A percentile compares a stretch with the other conserved stretches of the same genome.
Evolutionary conservation across 345 rosid genomes (phyloP).

Genomic region (Boechera stricta): DNA sequence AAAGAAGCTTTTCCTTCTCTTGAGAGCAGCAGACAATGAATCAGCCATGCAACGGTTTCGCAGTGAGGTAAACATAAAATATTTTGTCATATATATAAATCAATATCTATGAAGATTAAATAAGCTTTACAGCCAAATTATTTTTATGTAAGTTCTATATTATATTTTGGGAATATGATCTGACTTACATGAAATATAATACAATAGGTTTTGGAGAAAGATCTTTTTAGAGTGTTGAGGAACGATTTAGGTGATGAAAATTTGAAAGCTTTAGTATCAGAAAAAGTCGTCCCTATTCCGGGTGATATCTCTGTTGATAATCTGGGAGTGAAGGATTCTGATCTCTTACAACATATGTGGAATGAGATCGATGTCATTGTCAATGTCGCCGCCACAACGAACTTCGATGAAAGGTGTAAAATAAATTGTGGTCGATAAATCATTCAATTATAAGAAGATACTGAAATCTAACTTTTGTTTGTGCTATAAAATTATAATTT

Average conservation of each 20-base stretch:
- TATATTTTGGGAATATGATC: not conserved
- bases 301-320: slow-evolving; percentile 62
- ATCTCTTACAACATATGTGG: slow-evolving; percentile 52
- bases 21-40: slow-evolving; percentile 75
- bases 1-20: slow-evolving; percentile 75
- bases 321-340: slow-evolving; percentile 54
- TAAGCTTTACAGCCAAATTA: not conserved
- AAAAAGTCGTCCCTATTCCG: slow-evolving; percentile 54
- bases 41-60: slow-evolving; percentile 67
- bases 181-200: not conserved
- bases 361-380: slow-evolving; percentile 58
- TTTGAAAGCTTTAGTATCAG: slow-evolving; percentile 49
- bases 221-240: slow-evolving; percentile 58
- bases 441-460: not conserved
- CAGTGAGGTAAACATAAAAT: slow-evolving; percentile 57
- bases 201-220: slow-evolving; percentile 58
- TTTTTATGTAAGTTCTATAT: not conserved
- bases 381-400: slow-evolving; percentile 76
- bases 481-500: too few relatives aligned
- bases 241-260: slow-evolving; percentile 48
- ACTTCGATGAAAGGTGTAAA: slow-evolving; percentile 75
- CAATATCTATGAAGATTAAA: not conserved
- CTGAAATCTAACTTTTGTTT: slow-evolving; percentile 7
- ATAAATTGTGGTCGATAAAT: not conserved
- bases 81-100: not conserved